phyloP scores from a whole-genome alignment of 176 grass and related monocot species.

The Paspalum vaginatum region DNA sequence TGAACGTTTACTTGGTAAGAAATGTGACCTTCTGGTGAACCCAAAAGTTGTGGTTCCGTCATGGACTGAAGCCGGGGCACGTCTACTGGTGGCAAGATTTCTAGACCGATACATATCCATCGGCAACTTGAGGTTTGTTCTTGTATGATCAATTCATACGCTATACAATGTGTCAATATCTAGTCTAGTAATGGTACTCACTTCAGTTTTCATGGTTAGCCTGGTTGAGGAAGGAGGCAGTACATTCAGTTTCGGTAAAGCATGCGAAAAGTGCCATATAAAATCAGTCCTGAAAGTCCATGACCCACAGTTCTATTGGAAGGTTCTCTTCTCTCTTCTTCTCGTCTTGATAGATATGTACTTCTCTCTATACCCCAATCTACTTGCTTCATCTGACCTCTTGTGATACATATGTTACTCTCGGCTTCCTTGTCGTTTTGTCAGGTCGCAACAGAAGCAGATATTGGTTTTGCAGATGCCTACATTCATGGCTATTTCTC shows the following conservation, averaged over 20 bases:
- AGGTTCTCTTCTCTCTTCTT: conserved; percentile 47
- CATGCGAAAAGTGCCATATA: conserved; percentile 32
- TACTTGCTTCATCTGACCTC: neutral
- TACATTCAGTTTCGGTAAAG: conserved; percentile 60
- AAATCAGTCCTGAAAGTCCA: conserved; percentile 62
- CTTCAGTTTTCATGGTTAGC: conserved; percentile 22
- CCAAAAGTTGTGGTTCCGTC: conserved; percentile 75
- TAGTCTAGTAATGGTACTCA: neutral
- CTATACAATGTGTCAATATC: neutral
- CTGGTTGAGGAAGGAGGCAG: conserved; percentile 75
- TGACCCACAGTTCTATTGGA: conserved; percentile 81
- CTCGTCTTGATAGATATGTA: neutral
- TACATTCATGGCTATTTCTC: conserved; percentile 82
- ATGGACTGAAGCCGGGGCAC: conserved; percentile 58
- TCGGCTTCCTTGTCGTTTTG: neutral
- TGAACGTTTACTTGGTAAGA: conserved; percentile 49
- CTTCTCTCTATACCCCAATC: neutral
- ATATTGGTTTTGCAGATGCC: conserved; percentile 77
- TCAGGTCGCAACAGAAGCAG: conserved; percentile 75
- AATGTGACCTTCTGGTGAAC: conserved; percentile 46
- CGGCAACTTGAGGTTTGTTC: conserved; percentile 70
- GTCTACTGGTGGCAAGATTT: conserved; percentile 72
- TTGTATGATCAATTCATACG: neutral
- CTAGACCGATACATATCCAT: conserved; percentile 59
- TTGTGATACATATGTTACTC: neutral